Evolutionary conservation across 768 basidiomycete species (phyloP), one percentile per base, ranked within the genome.

Genomic region (Trametes elegans): DNA sequence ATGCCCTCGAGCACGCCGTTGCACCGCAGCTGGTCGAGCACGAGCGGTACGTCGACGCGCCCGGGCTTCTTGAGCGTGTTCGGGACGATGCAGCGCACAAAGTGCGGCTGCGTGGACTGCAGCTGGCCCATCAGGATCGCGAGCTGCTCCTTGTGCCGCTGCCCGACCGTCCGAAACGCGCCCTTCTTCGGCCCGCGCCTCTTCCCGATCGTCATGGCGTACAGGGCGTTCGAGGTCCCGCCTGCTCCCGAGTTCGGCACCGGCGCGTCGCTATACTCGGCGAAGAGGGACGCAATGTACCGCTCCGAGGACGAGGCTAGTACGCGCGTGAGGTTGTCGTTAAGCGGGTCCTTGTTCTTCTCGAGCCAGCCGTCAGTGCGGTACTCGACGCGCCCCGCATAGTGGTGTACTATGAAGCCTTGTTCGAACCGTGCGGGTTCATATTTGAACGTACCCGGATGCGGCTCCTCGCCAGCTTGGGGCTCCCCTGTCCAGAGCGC

Each of bases 1-100:
- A 99, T 98, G 31, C 97, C 97, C 72, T 99, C 97, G 26, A 99
- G 79, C 1, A 99, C 97, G 85, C 97, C 97, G 70, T 99, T 99
- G 69, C 97, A 99, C 4, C 96, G 84, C 19, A 99, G 75, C 64
- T 99, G 97, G 65, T 98, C 96, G 16, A 99, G 81, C 3, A 98
- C 93, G 38, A 98, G 83, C 0, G 96, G 96, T 1, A 93, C 90
- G 63, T 97, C 95, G 59, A 99, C 80, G 39, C 89, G 82, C 6
- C 89, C 90, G 0, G 97, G 93, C 65, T 90, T 90, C 78, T 98
- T 98, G 71, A 84, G 76, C 18, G 79, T 74, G 64, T 99, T 99
- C 2, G 97, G 97, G 2, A 99, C 96, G 63, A 99, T 99, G 66
- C 97, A 99, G 23, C 97, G 82, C 11, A 99, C 90, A 70, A 99